These are phyloP conservation scores for Sphaerobolus stellatus DNA, from an alignment of 1,284 basidiomycete species.

Conservation along the genomic window DNA sequence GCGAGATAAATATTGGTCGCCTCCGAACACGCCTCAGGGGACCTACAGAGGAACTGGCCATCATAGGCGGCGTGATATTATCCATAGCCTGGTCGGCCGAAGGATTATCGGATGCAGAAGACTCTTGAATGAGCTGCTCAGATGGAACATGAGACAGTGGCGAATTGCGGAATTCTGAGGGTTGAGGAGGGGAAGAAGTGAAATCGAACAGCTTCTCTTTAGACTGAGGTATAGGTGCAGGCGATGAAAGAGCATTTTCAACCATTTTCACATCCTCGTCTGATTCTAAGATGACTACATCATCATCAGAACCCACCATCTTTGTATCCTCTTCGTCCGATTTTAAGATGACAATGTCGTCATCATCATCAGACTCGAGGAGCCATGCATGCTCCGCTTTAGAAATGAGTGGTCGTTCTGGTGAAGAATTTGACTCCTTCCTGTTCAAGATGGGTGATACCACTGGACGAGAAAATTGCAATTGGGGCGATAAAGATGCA, in stretches of 20 bases:
- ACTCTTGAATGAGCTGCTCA: no score
- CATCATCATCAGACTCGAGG: constrained; percentile 10
- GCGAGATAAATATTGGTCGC: constrained; percentile 5
- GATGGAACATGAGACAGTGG: constrained; percentile 4
- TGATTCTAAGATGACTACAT: no score
- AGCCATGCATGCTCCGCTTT: constrained; percentile 13
- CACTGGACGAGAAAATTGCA: background rate
- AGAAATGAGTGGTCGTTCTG: background rate
- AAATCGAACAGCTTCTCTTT: background rate
- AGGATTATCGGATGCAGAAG: no score
- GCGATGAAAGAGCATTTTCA: background rate
- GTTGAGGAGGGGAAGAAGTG: constrained; percentile 6
- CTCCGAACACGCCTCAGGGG: constrained; percentile 13
- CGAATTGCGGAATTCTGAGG: background rate
- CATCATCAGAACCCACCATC: no score
- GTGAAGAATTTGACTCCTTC: no score
- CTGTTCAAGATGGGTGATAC: background rate
- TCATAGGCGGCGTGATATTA: no score
- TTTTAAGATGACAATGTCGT: background rate
- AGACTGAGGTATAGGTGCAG: background rate
- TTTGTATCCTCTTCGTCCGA: no score
- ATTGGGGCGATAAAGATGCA: background rate
- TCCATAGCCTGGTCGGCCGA: no score
- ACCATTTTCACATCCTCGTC: background rate
- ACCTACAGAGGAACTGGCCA: constrained; percentile 61